Evolutionary conservation across 2,329 filamentous ascomycete genomes (phyloP).

Genomic region (Pseudopithomyces chartarum): DNA sequence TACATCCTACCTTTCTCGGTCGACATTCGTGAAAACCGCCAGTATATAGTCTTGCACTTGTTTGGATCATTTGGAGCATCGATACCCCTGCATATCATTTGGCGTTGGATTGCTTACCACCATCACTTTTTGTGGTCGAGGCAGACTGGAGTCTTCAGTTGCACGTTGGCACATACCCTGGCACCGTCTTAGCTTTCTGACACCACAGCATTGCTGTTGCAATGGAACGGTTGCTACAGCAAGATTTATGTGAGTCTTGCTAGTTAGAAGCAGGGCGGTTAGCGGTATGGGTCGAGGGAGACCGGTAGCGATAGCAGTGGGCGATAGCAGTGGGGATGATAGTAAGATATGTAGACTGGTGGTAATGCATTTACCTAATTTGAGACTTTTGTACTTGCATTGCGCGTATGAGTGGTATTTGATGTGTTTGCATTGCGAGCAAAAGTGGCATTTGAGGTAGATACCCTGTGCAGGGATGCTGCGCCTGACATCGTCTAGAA

Average conservation of each 20-base stretch:
- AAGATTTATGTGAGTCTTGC: constrained; percentile 2
- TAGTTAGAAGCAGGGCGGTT: not conserved
- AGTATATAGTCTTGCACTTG: not conserved
- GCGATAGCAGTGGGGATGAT: not conserved
- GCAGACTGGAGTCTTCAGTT: not conserved
- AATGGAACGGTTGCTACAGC: not conserved
- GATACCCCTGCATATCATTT: constrained; percentile 22
- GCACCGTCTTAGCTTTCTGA: not conserved
- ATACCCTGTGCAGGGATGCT: too few species aligned
- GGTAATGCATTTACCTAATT: not conserved
- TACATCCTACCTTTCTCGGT: not conserved
- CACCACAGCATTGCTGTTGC: not conserved
- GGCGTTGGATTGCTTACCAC: constrained; percentile 14
- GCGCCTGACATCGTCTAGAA: too few species aligned
- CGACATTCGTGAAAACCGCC: not conserved
- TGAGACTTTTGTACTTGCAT: not conserved
- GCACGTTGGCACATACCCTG: not conserved
- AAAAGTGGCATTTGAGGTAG: too few species aligned
- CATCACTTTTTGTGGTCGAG: not conserved
- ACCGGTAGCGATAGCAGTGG: not conserved
- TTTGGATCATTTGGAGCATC: constrained; percentile 16
- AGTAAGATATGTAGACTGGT: not conserved
- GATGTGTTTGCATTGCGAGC: too few species aligned
- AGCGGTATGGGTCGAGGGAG: not conserved
- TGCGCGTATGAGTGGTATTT: too few species aligned